A percentile compares a stretch with the other conserved stretches of the same genome.
Evolutionary conservation across 768 basidiomycete species (phyloP).

Genomic region (Podaxis sp.): DNA sequence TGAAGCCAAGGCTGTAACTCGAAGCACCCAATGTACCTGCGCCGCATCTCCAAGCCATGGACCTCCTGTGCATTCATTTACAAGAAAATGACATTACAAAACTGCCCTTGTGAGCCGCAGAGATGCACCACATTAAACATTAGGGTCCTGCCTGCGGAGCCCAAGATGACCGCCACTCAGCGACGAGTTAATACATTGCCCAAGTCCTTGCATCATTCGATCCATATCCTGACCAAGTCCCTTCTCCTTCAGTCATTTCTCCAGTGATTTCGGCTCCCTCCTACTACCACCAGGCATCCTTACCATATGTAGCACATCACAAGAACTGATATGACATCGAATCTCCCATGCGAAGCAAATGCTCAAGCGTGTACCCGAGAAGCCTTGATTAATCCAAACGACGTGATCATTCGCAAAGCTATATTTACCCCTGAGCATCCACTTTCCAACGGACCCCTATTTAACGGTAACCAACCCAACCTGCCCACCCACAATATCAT

Average conservation of each 20-base stretch:
- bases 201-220: not conserved
- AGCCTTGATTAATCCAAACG: not conserved
- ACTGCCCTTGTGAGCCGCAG: too few species aligned
- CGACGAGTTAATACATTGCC: not conserved
- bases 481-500: not conserved
- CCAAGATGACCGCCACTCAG: not conserved
- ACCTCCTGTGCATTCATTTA: too few species aligned
- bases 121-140: too few species aligned
- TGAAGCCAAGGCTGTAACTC: not conserved
- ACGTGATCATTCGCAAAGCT: not conserved
- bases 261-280: not conserved
- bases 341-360: slow-evolving; percentile 8
- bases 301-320: slow-evolving; percentile 3
- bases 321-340: slow-evolving; percentile 1
- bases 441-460: not conserved
- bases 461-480: not conserved
- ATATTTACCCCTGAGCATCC: not conserved
- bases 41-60: too few species aligned
- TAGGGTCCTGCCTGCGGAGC: too few species aligned
- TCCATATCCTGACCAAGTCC: not conserved
- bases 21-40: too few species aligned
- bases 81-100: too few species aligned
- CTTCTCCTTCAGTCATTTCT: not conserved
- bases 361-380: not conserved
- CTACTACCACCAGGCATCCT: not conserved